These are phyloP conservation scores for Leccinellum rugosiceps DNA, from an alignment of 768 basidiomycete species.

Conservation along the genomic window DNA sequence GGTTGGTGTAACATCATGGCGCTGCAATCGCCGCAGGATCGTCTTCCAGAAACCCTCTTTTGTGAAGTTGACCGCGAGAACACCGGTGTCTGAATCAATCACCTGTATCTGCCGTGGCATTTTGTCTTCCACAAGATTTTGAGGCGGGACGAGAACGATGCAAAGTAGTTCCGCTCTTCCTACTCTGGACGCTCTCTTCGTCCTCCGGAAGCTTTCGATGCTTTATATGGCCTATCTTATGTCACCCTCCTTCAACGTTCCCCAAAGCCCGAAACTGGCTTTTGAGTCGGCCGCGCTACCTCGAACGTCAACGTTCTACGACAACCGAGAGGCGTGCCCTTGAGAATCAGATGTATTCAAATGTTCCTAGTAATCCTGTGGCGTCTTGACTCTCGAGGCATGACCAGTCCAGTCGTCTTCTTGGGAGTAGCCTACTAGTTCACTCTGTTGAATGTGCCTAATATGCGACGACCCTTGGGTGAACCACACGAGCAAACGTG, in stretches of 20 bases:
- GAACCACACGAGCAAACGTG: conserved; percentile 53
- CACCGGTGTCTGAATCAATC: conserved; percentile 31
- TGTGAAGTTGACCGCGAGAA: conserved; percentile 35
- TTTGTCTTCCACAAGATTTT: conserved; percentile 43
- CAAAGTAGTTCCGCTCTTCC: conserved; percentile 46
- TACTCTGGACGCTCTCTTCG: conserved; percentile 42
- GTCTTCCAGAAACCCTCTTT: conserved; percentile 32
- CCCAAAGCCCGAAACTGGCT: conserved; percentile 73
- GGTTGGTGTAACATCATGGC: conserved; percentile 11
- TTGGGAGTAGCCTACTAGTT: conserved; percentile 48
- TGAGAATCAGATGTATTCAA: conserved; percentile 59
- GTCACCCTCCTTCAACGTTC: conserved; percentile 52
- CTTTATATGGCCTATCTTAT: conserved; percentile 61
- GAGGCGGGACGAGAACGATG: conserved; percentile 33
- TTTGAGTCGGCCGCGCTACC: conserved; percentile 36
- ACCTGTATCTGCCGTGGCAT: conserved; percentile 51
- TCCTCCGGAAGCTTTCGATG: conserved; percentile 42
- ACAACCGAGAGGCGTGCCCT: conserved; percentile 60
- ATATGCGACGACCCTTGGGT: conserved; percentile 48
- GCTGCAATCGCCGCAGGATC: conserved; percentile 24
- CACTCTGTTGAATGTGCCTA: conserved; percentile 44
- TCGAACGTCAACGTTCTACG: conserved; percentile 59
- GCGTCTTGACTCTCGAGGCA: conserved; percentile 45
- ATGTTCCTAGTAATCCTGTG: conserved; percentile 49
- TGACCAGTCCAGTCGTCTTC: conserved; percentile 60